phyloP scores from a whole-genome alignment of 768 basidiomycete species.

The Tricholoma bakamatsutake region DNA sequence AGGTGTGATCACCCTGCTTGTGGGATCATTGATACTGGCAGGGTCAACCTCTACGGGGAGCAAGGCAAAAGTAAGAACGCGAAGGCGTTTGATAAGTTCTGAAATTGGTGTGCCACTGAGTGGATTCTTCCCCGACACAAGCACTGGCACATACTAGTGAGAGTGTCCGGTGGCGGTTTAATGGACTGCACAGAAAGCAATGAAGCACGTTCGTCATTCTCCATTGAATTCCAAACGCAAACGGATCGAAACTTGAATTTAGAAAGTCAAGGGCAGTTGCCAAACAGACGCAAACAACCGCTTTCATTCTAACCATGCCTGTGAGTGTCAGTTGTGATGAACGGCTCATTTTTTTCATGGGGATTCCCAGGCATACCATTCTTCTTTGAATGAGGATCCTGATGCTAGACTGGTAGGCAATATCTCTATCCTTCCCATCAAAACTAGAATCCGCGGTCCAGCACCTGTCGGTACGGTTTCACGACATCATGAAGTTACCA shows the following conservation, averaged over 20 bases:
- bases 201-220: conserved; percentile 39
- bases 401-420: conserved; percentile 87
- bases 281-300: conserved; percentile 27
- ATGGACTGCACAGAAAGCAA: conserved; percentile 39
- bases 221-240: conserved; percentile 12
- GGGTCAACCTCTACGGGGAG: conserved; percentile 79
- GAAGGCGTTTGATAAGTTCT: conserved; percentile 81
- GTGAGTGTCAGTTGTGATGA: conserved; percentile 29
- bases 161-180: conserved; percentile 60
- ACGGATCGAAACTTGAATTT: neutral
- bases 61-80: conserved; percentile 66
- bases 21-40: conserved; percentile 61
- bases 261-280: conserved; percentile 13
- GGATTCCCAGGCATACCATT: conserved; percentile 83
- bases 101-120: conserved; percentile 1
- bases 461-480: conserved; percentile 64
- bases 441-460: conserved; percentile 87
- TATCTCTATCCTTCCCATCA: conserved; percentile 84
- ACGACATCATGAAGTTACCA: conserved; percentile 1
- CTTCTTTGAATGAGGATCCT: conserved; percentile 80
- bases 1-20: conserved; percentile 79
- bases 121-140: neutral
- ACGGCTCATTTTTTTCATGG: neutral
- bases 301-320: conserved; percentile 37
- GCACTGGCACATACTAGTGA: conserved; percentile 56